phyloP scores from a whole-genome alignment of 345 rosid genomes.

The Dovyalis caffra region DNA sequence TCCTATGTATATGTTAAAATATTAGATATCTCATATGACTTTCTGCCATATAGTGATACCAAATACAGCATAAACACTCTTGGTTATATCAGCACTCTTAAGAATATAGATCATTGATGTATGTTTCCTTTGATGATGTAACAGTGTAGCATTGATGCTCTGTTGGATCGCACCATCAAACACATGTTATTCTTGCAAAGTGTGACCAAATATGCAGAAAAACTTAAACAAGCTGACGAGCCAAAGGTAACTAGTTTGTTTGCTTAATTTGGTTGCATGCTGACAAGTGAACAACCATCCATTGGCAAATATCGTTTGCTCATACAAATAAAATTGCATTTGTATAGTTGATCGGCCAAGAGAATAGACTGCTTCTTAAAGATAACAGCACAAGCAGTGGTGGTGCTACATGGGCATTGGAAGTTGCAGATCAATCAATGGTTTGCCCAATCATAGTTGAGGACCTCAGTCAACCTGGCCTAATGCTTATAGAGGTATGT shows the following conservation, averaged over 20 bases:
- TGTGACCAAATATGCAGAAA: constrained; percentile 71
- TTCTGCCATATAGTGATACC: neutral
- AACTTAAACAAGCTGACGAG: constrained; percentile 59
- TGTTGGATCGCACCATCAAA: constrained; percentile 77
- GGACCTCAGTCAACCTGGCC: constrained; percentile 66
- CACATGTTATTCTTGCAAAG: constrained; percentile 93
- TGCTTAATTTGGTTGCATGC: neutral
- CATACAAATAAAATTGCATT: constrained; percentile 13
- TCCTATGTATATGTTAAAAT: neutral
- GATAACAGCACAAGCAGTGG: constrained; percentile 32
- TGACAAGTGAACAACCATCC: neutral
- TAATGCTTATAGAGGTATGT: constrained; percentile 82
- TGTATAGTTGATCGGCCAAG: constrained; percentile 39
- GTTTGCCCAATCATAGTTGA: constrained; percentile 83
- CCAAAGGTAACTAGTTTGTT: constrained; percentile 52
- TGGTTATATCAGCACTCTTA: neutral
- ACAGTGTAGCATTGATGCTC: constrained; percentile 87
- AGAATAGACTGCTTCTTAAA: constrained; percentile 30
- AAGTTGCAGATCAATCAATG: constrained; percentile 63
- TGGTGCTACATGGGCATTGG: constrained; percentile 83
- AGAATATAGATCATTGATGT: constrained; percentile 1
- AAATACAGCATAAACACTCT: neutral
- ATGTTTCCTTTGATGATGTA: constrained; percentile 14
- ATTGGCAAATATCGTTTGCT: constrained; percentile 9
- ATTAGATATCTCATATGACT: neutral